phyloP scores from a whole-genome alignment of 257 asterid species.

The Cynanchum wilfordii region DNA sequence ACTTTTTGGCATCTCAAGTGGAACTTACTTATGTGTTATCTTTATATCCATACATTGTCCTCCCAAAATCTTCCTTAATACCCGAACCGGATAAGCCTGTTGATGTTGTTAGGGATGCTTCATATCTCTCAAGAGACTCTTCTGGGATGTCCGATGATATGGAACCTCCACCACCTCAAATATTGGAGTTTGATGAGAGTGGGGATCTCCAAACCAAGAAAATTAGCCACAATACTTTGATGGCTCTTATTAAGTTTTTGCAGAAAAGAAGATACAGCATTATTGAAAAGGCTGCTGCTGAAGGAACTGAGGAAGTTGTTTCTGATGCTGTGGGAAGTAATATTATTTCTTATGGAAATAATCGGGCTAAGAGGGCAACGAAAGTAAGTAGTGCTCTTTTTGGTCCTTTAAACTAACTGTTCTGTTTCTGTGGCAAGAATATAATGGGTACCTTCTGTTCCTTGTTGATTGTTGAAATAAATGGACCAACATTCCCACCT shows the following conservation, averaged over 20 bases:
- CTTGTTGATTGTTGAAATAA: not conserved
- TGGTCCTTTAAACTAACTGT: not conserved
- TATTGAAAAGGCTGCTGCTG: constrained; percentile 92
- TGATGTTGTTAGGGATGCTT: constrained; percentile 62
- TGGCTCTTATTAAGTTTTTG: constrained; percentile 94
- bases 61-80: constrained; percentile 77
- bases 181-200: constrained; percentile 63
- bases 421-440: not conserved
- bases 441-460: not conserved
- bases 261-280: constrained; percentile 74
- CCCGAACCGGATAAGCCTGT: constrained; percentile 74
- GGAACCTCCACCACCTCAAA: constrained; percentile 48
- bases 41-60: constrained; percentile 71
- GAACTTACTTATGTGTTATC: constrained; percentile 82
- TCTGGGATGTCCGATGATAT: constrained; percentile 80
- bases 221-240: constrained; percentile 88
- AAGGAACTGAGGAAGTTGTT: constrained; percentile 98
- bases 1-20: constrained; percentile 89
- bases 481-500: not conserved
- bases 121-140: constrained; percentile 75
- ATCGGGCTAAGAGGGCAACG: constrained; percentile 51
- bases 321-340: constrained; percentile 87
- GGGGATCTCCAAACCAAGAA: constrained; percentile 77
- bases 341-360: constrained; percentile 60
- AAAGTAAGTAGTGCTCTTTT: constrained; percentile 48